Base-by-base conservation (phyloP, 371 early-diverging fungal genomes). In the Circinella minor region DNA sequence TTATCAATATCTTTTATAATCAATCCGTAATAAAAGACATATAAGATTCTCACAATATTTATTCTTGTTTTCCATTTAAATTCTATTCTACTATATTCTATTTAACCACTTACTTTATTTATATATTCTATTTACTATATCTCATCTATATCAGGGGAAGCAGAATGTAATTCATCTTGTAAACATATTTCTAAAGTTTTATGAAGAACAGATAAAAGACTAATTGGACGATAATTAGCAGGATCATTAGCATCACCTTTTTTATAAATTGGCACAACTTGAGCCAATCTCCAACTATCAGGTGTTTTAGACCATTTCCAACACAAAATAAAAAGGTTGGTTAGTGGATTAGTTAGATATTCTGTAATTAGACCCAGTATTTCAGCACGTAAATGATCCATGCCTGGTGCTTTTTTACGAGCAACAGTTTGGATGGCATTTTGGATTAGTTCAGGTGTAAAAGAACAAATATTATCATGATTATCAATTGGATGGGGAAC, bases 221-320 rank as follows among this genome's bases (percentile, higher is more conserved):
- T 68, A 5, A 74, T 77, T 37, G 74, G 78, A 3, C 73, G 55
- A 34, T 64, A 77, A 59, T 77, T 74, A 51, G 61, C 59, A 11
- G 74, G 66, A 38, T 65, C 57, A 37, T 27, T 17, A 2, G 48
- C 37, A 10, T 59, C 36, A 0, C 61, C 73, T 63, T 71, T 74
- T 67, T 63, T 70, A 20, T 51, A 55, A 60, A 69, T 37, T 18
- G 55, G 69, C 46, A 74, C 36, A 64, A 61, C n/a, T 62, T 68
- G 73, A 1, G 69, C 70, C 18, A 57, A 15, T 3, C 74, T 63
- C 74, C 70, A 74, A 7, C 2, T 4, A 3, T 3, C 11, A 18
- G 70, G 70, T 2, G 38, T 64, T 27, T 27, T 37, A 5, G 51
- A 4, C 66, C 65, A 66, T 27, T n/a, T 36, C 70, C 67, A 74